These are phyloP conservation scores for Aspergillus nanangensis DNA, from an alignment of 495 filamentous ascomycete genomes.

Conservation along the genomic window DNA sequence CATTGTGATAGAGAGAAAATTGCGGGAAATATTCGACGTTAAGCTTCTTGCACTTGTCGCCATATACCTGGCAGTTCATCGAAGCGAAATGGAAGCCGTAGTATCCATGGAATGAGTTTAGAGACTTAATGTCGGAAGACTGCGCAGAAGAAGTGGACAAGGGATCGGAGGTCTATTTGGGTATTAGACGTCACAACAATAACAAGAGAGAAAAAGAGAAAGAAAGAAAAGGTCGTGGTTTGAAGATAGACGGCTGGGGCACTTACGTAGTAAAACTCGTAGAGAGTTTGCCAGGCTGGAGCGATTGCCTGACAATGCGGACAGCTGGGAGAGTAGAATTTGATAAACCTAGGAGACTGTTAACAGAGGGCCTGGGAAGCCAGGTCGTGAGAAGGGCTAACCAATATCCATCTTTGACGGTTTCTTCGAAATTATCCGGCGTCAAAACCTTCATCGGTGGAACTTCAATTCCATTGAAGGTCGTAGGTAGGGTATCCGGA, in stretches of 20 bases:
- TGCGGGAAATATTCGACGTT: constrained; percentile 65
- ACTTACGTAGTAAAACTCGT: constrained; percentile 84
- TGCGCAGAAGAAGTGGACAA: constrained; percentile 39
- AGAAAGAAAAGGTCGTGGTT: not conserved
- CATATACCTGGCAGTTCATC: constrained; percentile 78
- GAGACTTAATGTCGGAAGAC: constrained; percentile 40
- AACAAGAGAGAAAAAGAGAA: constrained; percentile 5
- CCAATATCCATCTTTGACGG: constrained; percentile 63
- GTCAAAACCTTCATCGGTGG: constrained; percentile 66
- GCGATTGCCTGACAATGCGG: constrained; percentile 75
- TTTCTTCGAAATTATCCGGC: constrained; percentile 49
- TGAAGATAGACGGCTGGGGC: not conserved
- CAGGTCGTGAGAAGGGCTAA: constrained; percentile 17
- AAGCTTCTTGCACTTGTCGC: constrained; percentile 65
- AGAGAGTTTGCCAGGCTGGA: constrained; percentile 86
- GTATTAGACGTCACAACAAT: no score
- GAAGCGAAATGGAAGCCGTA: constrained; percentile 88
- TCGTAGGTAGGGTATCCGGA: constrained; percentile 36
- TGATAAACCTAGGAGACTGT: constrained; percentile 56
- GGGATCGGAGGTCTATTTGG: constrained; percentile 67
- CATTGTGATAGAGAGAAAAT: constrained; percentile 79
- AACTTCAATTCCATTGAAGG: constrained; percentile 77
- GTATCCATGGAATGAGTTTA: constrained; percentile 63
- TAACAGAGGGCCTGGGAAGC: constrained; percentile 6
- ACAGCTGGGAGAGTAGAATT: constrained; percentile 74